Conservation (phyloP, 495 filamentous ascomycete genomes). For the Penicillium simplicissimum region DNA sequence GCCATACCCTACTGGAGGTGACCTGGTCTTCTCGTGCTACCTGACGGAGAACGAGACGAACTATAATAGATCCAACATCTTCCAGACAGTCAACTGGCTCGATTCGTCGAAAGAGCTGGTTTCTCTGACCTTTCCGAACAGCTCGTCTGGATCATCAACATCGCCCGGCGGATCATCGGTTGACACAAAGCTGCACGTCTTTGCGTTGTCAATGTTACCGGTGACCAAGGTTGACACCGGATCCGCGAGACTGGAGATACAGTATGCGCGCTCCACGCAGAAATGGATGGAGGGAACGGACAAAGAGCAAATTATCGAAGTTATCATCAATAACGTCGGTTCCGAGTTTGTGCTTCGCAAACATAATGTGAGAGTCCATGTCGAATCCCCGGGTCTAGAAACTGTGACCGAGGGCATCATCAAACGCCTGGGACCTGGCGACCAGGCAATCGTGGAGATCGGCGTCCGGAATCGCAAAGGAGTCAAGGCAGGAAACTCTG, state of each 20-base stretch:
- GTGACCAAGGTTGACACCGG: neutral
- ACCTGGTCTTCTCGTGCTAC: slow-evolving; percentile 51
- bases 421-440: slow-evolving; percentile 53
- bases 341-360: slow-evolving; percentile 40
- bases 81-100: slow-evolving; percentile 49
- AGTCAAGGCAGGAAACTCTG: slow-evolving; percentile 11
- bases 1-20: slow-evolving; percentile 50
- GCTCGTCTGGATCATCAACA: slow-evolving; percentile 19
- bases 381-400: slow-evolving; percentile 38
- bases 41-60: slow-evolving; percentile 45
- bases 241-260: slow-evolving; percentile 32
- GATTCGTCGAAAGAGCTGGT: slow-evolving; percentile 47
- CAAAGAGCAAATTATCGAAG: slow-evolving; percentile 52
- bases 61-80: slow-evolving; percentile 55
- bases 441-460: slow-evolving; percentile 50
- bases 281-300: slow-evolving; percentile 46
- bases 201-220: slow-evolving; percentile 28
- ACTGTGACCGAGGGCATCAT: slow-evolving; percentile 41
- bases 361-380: slow-evolving; percentile 35
- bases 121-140: slow-evolving; percentile 41
- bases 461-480: slow-evolving; percentile 39
- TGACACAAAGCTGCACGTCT: slow-evolving; percentile 27
- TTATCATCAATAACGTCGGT: slow-evolving; percentile 53
- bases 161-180: slow-evolving; percentile 22
- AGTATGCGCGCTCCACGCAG: slow-evolving; percentile 54